Evolutionary conservation across 2,329 filamentous ascomycete species (phyloP), one percentile per base, ranked within the genome.

Genomic region (Calonectria hongkongensis): DNA sequence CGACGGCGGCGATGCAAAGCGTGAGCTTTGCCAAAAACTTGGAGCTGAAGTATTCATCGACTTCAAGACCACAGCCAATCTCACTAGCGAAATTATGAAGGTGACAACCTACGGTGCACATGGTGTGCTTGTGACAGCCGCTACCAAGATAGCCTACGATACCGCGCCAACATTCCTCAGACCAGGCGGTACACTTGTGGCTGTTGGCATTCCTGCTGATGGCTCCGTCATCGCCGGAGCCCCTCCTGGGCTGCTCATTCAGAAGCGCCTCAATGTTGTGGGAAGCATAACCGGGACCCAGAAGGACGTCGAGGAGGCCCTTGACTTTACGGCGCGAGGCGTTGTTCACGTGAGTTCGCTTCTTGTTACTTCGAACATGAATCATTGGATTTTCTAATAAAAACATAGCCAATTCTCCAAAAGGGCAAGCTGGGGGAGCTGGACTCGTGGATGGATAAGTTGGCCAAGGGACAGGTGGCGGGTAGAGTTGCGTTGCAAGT

Each of bases 81-180:
- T 98, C 12, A 92, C 97, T 73, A 89, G 90, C 78, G 94, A 96
- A 77, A 94, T 98, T 1, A 68, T 67, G 68, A 94, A 95, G 86
- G 90, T 91, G 36, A 88, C 91, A 73, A 94, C 93, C 16, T 88
- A 94, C n/a, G 96, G 95, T 51, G 95, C 95, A 1, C 94, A 98
- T 78, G 95, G 94, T 15, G 95, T 97, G 63, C 88, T 98, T 74
- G 88, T 98, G 21, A 91, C 98, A 47, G 95, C 96, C 63, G 95
- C 94, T 54, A 91, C 89, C 76, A 95, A 98, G 88, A 94, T 92
- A 86, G 95, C 95, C n/a, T 98, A 98, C 90, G 95, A 98, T 86
- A 95, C 98, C 86, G 96, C 95, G 10, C 92, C 94, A 41, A 92
- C 89, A 83, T 98, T 97, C 83, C 92, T 97, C 66, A 93, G 95